A percentile compares a stretch with the other conserved stretches of the same genome.
phyloP scores from a whole-genome alignment of 176 grass and related monocot species.

The Oryza meyeriana region DNA sequence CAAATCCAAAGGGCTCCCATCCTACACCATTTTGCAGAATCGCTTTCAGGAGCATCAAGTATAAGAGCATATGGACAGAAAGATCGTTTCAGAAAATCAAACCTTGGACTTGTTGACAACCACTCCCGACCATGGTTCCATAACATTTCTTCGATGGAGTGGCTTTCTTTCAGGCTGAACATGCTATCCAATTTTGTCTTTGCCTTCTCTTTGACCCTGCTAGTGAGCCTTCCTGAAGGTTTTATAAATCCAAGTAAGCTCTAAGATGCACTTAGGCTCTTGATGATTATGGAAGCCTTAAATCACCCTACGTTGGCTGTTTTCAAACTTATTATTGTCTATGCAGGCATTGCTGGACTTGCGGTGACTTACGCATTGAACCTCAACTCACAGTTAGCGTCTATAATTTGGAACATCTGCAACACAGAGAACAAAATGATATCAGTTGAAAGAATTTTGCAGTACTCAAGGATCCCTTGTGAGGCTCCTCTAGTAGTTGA shows the following conservation, averaged over 20 bases:
- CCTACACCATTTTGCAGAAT: constrained; percentile 93
- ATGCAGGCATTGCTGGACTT: constrained; percentile 90
- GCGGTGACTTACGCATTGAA: constrained; percentile 94
- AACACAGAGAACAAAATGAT: constrained; percentile 98
- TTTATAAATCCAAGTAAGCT: constrained; percentile 97
- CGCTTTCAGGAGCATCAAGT: constrained; percentile 78
- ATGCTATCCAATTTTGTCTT: constrained; percentile 91
- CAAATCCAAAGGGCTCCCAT: constrained; percentile 95
- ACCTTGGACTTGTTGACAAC: constrained; percentile 64
- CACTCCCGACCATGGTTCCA: constrained; percentile 96
- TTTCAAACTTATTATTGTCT: constrained; percentile 17
- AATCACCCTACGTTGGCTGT: not conserved
- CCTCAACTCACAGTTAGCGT: constrained; percentile 76
- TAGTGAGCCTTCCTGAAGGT: constrained; percentile 95
- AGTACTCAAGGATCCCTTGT: constrained; percentile 78
- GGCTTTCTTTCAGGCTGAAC: constrained; percentile 93
- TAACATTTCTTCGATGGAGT: constrained; percentile 73
- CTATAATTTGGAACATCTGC: constrained; percentile 94
- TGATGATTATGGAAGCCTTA: constrained; percentile 9
- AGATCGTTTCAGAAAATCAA: constrained; percentile 80
- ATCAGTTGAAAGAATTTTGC: constrained; percentile 97
- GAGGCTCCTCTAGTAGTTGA: constrained; percentile 91
- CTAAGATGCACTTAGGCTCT: constrained; percentile 22
- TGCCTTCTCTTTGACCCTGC: constrained; percentile 79
- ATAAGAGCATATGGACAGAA: constrained; percentile 87